These are phyloP conservation scores for Chrysoporthe deuterocubensis DNA, from an alignment of 2,329 filamentous ascomycete genomes.

Conservation along the genomic window DNA sequence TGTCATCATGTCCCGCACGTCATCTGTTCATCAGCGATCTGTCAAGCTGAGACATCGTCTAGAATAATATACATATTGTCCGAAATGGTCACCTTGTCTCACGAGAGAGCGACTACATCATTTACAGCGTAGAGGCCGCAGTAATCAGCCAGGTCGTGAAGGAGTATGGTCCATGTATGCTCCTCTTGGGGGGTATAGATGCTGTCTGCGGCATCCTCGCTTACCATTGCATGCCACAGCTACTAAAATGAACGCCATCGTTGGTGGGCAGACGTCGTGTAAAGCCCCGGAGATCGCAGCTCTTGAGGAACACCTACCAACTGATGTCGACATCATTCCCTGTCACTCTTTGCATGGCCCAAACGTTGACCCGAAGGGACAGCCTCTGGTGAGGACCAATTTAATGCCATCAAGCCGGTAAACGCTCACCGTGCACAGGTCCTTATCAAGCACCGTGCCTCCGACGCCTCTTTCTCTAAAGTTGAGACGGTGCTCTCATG, in stretches of 20 bases:
- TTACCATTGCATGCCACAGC: slow-evolving; percentile 55
- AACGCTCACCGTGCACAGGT: slow-evolving; percentile 49
- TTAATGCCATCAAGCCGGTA: not conserved
- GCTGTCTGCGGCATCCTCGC: slow-evolving; percentile 1
- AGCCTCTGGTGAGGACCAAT: slow-evolving; percentile 74
- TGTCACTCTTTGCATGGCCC: slow-evolving; percentile 97
- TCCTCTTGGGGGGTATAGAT: not conserved
- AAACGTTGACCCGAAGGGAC: slow-evolving; percentile 82
- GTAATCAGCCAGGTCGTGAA: slow-evolving; percentile 86
- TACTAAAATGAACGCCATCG: slow-evolving; percentile 92
- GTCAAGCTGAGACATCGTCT: slow-evolving; percentile 57
- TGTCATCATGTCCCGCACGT: slow-evolving; percentile 37
- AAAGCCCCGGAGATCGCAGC: slow-evolving; percentile 95
- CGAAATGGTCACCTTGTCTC: slow-evolving; percentile 96
- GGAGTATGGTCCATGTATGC: slow-evolving; percentile 86
- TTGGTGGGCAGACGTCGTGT: slow-evolving; percentile 97
- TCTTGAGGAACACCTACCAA: slow-evolving; percentile 85
- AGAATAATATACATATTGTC: slow-evolving; percentile 86
- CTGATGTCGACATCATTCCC: slow-evolving; percentile 90
- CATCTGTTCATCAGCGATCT: slow-evolving; percentile 38
- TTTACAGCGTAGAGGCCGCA: slow-evolving; percentile 97
- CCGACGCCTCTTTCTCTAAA: slow-evolving; percentile 73
- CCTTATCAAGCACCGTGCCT: slow-evolving; percentile 89
- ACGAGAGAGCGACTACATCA: slow-evolving; percentile 95
- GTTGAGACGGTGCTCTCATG: slow-evolving; percentile 83